Base-by-base conservation (phyloP, 331 rosid species). In the Rosa hybrid region DNA sequence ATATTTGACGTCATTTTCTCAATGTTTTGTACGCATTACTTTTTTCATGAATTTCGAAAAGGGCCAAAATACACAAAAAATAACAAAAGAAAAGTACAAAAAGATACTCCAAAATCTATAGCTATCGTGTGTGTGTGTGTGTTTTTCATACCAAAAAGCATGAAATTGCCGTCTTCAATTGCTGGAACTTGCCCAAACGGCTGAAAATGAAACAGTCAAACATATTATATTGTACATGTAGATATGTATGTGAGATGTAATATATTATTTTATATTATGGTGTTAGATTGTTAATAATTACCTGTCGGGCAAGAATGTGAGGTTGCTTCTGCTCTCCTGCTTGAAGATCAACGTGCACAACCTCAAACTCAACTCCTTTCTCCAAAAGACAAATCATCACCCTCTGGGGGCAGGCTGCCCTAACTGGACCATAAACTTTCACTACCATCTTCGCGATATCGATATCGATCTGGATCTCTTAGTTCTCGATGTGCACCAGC, bases 171-270 rank as follows among this genome's bases (percentile, higher is more conserved):
- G 65, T 91, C 94, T 67, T 90, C 87, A 4, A 83, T 78, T 7
- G 48, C 90, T 16, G 96, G 94, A 79, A 91, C 91, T 88, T 91
- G 94, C 44, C 97, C 97, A 83, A 92, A 91, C 5, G 96, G 97
- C 97, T 92, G 88, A 60, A 71, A 59, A 71, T 45, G 16, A 45
- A 44, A 68, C 18, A 44, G 25, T 14, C 20, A 3, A 5, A 21
- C 13, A 42, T 17, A 9, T 18, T 25, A 23, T 17, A 23, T 4
- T 12, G 1, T 72, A 71, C 0, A 18, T 54, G 6, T n/a, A 2
- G 2, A 54, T 18, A 17, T 18, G 62, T 54, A 20, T 7, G 12
- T 54, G 10, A 18, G 62, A 14, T 16, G 1, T 4, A 3, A 50
- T 3, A 54, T 57, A 11, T 45, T 45, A 45, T 45, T 45, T 45